Evolutionary conservation across 2,329 filamentous ascomycete species (phyloP).

Genomic region (Microcyclosporella mali): DNA sequence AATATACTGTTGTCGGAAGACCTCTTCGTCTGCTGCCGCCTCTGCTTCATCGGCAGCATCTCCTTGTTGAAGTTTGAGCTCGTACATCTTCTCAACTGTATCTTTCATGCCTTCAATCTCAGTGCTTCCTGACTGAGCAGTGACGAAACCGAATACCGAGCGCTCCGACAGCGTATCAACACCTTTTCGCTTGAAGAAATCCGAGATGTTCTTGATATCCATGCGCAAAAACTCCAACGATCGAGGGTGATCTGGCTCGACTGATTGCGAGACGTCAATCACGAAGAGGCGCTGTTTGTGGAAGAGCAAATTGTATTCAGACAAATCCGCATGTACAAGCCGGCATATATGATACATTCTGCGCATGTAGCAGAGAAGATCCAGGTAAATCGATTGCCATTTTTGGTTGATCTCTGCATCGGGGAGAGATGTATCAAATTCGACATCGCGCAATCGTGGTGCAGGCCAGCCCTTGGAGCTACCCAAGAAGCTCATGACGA

Average conservation of each 20-base stretch:
- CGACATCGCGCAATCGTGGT: slow-evolving; percentile 81
- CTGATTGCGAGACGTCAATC: slow-evolving; percentile 95
- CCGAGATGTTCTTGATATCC: slow-evolving; percentile 95
- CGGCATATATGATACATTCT: slow-evolving; percentile 86
- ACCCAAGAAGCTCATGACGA: slow-evolving; percentile 91
- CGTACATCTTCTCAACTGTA: slow-evolving; percentile 62
- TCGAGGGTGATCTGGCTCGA: slow-evolving; percentile 91
- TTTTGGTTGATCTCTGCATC: slow-evolving; percentile 57
- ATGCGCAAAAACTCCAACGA: slow-evolving; percentile 91
- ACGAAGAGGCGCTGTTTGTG: slow-evolving; percentile 77
- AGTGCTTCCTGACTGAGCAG: slow-evolving; percentile 52
- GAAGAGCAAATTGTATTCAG: slow-evolving; percentile 97
- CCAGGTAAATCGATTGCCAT: slow-evolving; percentile 74
- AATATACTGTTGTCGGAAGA: slow-evolving; percentile 94
- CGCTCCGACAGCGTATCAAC: slow-evolving; percentile 76
- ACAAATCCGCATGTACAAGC: slow-evolving; percentile 91
- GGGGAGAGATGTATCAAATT: slow-evolving; percentile 48
- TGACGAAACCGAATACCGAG: slow-evolving; percentile 78
- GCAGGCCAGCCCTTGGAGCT: slow-evolving; percentile 82
- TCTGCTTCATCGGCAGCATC: slow-evolving; percentile 45
- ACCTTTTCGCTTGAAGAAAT: slow-evolving; percentile 83
- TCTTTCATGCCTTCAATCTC: slow-evolving; percentile 57
- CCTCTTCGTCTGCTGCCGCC: slow-evolving; percentile 75
- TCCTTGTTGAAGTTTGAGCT: slow-evolving; percentile 45
- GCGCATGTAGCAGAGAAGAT: slow-evolving; percentile 83